A percentile compares a stretch with the other conserved stretches of the same genome.
Evolutionary conservation across 1,284 basidiomycete genomes (phyloP).

Genomic region (Taiwanofungus camphoratus): DNA sequence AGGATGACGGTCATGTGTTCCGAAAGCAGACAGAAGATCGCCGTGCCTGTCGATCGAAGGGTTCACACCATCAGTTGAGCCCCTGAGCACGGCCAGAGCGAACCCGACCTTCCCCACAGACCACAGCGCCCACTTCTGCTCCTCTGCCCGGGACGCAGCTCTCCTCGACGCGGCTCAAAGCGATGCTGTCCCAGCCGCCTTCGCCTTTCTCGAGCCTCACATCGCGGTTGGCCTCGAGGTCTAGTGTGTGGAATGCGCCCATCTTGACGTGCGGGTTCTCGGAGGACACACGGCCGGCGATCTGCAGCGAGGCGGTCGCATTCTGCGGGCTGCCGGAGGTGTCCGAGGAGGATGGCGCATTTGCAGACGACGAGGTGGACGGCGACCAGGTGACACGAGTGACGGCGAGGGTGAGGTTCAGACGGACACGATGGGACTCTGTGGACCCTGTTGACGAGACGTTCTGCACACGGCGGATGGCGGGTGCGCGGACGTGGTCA

Average conservation of each 20-base stretch:
- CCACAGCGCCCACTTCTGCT: slow-evolving; percentile 94
- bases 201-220: slow-evolving; percentile 85
- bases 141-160: slow-evolving; percentile 88
- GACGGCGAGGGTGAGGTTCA: slow-evolving; percentile 84
- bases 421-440: slow-evolving; percentile 83
- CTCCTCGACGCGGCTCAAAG: slow-evolving; percentile 79
- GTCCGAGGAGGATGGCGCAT: slow-evolving; percentile 36
- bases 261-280: slow-evolving; percentile 93
- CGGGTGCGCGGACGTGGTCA: slow-evolving; percentile 85
- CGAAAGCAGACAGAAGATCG: slow-evolving; percentile 90
- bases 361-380: slow-evolving; percentile 44
- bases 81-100: background rate
- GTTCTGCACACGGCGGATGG: slow-evolving; percentile 77
- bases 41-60: slow-evolving; percentile 81
- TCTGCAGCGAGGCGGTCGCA: slow-evolving; percentile 69
- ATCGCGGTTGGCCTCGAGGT: slow-evolving; percentile 90
- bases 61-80: background rate
- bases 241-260: slow-evolving; percentile 94
- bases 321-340: slow-evolving; percentile 29
- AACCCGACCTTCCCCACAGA: slow-evolving; percentile 79
- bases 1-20: slow-evolving; percentile 96
- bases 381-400: slow-evolving; percentile 66
- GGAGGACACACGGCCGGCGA: slow-evolving; percentile 83
- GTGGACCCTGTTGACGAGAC: slow-evolving; percentile 91
- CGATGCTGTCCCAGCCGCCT: slow-evolving; percentile 85